Evolutionary conservation across 1,284 basidiomycete species (phyloP).

Genomic region (Fomes fomentarius): DNA sequence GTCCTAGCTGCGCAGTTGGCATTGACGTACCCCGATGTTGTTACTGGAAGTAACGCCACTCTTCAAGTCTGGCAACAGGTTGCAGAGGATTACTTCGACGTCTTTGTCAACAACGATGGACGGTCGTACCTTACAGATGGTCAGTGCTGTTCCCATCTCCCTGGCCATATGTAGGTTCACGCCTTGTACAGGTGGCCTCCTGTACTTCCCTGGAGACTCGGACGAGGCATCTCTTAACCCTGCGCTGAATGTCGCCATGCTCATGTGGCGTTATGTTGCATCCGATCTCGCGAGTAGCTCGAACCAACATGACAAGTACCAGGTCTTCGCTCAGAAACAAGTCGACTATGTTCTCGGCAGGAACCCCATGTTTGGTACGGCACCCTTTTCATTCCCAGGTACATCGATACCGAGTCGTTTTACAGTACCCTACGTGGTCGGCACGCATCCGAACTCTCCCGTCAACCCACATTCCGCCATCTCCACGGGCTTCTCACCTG

Average conservation of each 20-base stretch:
- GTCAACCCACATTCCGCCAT: constrained; percentile 87
- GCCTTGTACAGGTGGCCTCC: constrained; percentile 62
- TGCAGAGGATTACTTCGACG: constrained; percentile 80
- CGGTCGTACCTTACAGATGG: constrained; percentile 57
- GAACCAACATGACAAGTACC: constrained; percentile 63
- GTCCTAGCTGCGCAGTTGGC: constrained; percentile 77
- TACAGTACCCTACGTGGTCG: constrained; percentile 78
- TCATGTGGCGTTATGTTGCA: constrained; percentile 77
- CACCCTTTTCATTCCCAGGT: too few species aligned
- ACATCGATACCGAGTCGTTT: too few species aligned
- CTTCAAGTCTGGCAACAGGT: constrained; percentile 68
- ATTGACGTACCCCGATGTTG: constrained; percentile 49
- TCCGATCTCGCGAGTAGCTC: constrained; percentile 58
- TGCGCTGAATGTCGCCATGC: constrained; percentile 83
- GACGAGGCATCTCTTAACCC: constrained; percentile 83
- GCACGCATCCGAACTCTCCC: constrained; percentile 88
- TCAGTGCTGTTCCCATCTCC: constrained; percentile 26
- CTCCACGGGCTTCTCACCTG: constrained; percentile 72
- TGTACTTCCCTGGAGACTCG: constrained; percentile 83
- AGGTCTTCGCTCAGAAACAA: constrained; percentile 73
- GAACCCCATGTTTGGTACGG: constrained; percentile 82
- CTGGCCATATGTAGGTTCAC: not conserved
- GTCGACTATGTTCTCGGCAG: constrained; percentile 83
- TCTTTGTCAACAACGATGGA: constrained; percentile 62
- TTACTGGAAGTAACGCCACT: constrained; percentile 42